Conservation (phyloP, 345 rosid genomes). For the Draba incana region DNA sequence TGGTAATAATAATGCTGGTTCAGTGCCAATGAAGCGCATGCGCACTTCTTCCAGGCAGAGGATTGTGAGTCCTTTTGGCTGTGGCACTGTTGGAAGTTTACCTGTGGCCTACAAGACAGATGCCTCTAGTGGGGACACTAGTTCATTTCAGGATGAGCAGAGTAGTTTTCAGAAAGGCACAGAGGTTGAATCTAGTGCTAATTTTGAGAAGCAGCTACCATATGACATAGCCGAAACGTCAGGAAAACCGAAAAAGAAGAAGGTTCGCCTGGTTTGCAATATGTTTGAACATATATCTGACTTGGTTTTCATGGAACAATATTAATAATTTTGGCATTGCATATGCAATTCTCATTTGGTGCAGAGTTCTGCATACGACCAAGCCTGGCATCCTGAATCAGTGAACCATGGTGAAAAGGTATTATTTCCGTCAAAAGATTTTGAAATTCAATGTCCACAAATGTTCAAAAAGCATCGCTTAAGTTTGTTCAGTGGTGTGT, state of each 20-base stretch:
- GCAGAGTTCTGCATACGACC: constrained; percentile 80
- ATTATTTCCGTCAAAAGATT: constrained; percentile 19
- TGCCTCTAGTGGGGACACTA: constrained; percentile 95
- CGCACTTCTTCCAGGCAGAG: constrained; percentile 90
- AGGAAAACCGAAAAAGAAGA: constrained; percentile 76
- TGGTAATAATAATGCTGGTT: constrained; percentile 56
- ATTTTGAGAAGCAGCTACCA: constrained; percentile 66
- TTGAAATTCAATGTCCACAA: constrained; percentile 16
- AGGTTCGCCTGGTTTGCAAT: constrained; percentile 55
- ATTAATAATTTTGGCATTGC: constrained; percentile 24
- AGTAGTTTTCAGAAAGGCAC: constrained; percentile 63
- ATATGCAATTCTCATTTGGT: constrained; percentile 38
- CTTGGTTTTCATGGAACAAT: constrained; percentile 21
- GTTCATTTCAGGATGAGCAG: constrained; percentile 91
- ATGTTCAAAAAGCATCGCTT: background rate
- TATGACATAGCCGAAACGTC: constrained; percentile 76
- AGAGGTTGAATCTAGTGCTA: constrained; percentile 76
- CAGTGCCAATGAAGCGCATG: constrained; percentile 74
- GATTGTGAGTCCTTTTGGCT: constrained; percentile 61
- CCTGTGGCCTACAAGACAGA: constrained; percentile 65
- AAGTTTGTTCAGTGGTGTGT: constrained; percentile 11
- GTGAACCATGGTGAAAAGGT: constrained; percentile 72
- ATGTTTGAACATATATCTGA: constrained; percentile 31
- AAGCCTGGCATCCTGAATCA: constrained; percentile 73
- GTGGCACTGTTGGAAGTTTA: constrained; percentile 44